Evolutionary conservation across 345 rosid genomes (phyloP).

Genomic region (Eucalyptus erythrocorys): DNA sequence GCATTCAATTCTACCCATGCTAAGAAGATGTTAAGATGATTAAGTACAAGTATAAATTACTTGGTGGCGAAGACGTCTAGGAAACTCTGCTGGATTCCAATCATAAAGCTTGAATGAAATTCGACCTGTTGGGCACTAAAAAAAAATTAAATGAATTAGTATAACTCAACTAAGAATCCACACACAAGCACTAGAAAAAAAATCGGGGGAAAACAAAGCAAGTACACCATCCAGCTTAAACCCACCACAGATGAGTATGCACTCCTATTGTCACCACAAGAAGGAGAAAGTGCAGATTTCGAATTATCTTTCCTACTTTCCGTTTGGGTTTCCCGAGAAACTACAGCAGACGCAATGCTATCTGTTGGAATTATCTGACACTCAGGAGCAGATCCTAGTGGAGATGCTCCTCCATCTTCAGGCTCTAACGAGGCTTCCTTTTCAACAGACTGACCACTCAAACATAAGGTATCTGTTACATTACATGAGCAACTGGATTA

Average conservation of each 20-base stretch:
- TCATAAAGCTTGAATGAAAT: conserved; percentile 98
- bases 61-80: conserved; percentile 98
- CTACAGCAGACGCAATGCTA: conserved; percentile 34
- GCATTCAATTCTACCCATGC: not conserved
- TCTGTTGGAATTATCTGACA: conserved; percentile 42
- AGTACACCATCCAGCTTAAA: conserved; percentile 3
- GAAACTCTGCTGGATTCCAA: conserved; percentile 99
- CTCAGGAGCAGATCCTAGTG: conserved; percentile 29
- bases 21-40: not conserved
- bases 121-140: conserved; percentile 94
- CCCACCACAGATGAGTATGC: conserved; percentile 75
- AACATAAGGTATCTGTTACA: conserved; percentile 32
- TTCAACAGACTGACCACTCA: conserved; percentile 31
- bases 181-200: not conserved
- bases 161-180: not conserved
- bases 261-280: conserved; percentile 46
- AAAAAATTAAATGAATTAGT: conserved; percentile 5
- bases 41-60: conserved; percentile 40
- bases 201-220: not conserved
- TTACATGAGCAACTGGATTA: not conserved
- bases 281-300: conserved; percentile 46
- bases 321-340: conserved; percentile 38
- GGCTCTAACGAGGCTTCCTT: conserved; percentile 46
- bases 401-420: conserved; percentile 44
- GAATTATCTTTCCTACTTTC: conserved; percentile 45